Conservation (phyloP, 2,329 filamentous ascomycete genomes). For the Cadophora luteo-olivacea region DNA sequence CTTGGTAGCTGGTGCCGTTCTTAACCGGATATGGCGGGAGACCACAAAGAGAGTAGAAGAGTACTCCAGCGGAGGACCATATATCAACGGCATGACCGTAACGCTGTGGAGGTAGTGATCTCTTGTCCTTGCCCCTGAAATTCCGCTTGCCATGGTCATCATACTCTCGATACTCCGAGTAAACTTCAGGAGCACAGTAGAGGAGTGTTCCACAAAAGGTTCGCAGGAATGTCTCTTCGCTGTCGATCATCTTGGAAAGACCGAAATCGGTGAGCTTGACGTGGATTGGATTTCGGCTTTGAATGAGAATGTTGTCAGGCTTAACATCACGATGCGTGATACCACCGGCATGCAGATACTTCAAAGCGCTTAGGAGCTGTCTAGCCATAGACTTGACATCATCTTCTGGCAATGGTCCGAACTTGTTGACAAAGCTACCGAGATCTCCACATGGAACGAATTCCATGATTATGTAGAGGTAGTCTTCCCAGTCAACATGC, state of each 20-base stretch:
- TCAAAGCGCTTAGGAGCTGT: conserved; percentile 82
- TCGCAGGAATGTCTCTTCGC: conserved; percentile 88
- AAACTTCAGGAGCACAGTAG: conserved; percentile 97
- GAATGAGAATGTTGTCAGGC: conserved; percentile 94
- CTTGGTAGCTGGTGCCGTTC: conserved; percentile 76
- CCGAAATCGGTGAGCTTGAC: conserved; percentile 98
- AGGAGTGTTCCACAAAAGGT: conserved; percentile 96
- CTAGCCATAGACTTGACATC: conserved; percentile 74
- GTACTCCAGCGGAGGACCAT: conserved; percentile 92
- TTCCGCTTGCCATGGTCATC: conserved; percentile 68
- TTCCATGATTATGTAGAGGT: conserved; percentile 98
- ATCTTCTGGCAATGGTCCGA: conserved; percentile 69
- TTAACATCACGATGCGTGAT: conserved; percentile 99
- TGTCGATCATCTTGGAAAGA: conserved; percentile 90
- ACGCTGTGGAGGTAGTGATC: conserved; percentile 54
- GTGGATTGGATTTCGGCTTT: conserved; percentile 72
- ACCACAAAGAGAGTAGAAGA: conserved; percentile 85
- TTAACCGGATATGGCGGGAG: conserved; percentile 82
- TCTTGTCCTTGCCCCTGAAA: conserved; percentile 47
- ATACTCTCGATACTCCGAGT: conserved; percentile 73
- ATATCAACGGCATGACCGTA: conserved; percentile 95
- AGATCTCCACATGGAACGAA: conserved; percentile 84
- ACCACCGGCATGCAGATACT: conserved; percentile 83
- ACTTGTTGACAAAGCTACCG: conserved; percentile 70
- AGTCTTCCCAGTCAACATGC: conserved; percentile 79